Evolutionary conservation across 306 rosid genomes (phyloP).

Genomic region (apple (Malus domestica)): DNA sequence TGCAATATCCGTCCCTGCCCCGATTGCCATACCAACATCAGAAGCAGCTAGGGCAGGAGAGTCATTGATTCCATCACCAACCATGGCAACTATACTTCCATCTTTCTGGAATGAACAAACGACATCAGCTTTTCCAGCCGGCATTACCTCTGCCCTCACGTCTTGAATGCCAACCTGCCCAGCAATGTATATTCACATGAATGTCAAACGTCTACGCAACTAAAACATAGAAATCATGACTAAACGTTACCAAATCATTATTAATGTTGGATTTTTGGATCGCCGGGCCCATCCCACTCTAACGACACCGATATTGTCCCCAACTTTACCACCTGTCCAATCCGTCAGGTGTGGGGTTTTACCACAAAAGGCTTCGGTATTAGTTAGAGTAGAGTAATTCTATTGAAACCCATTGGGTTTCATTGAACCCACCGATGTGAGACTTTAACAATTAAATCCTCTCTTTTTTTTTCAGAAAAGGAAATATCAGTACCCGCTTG

Average conservation of each 20-base stretch:
- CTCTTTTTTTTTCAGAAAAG: no score
- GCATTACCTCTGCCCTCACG: slow-evolving; percentile 93
- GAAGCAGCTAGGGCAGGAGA: slow-evolving; percentile 96
- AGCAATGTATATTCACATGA: not conserved
- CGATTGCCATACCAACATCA: slow-evolving; percentile 94
- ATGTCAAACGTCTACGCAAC: not conserved
- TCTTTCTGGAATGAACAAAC: slow-evolving; percentile 67
- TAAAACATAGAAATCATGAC: not conserved
- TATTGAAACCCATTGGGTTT: no score
- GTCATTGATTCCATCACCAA: slow-evolving; percentile 95
- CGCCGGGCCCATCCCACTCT: no score
- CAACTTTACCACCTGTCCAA: no score
- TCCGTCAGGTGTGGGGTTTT: no score
- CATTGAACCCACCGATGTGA: no score
- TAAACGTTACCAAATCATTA: not conserved
- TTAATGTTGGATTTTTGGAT: not conserved
- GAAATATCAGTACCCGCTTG: not conserved
- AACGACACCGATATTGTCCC: no score
- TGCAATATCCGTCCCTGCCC: slow-evolving; percentile 96
- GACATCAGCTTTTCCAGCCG: slow-evolving; percentile 89
- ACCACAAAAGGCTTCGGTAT: no score
- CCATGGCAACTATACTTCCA: slow-evolving; percentile 91
- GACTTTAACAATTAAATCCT: not conserved
- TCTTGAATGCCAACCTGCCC: slow-evolving; percentile 88
- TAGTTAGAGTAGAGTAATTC: no score